Evolutionary conservation across 2,329 filamentous ascomycete genomes (phyloP).

Genomic region (Penicillium sp.): DNA sequence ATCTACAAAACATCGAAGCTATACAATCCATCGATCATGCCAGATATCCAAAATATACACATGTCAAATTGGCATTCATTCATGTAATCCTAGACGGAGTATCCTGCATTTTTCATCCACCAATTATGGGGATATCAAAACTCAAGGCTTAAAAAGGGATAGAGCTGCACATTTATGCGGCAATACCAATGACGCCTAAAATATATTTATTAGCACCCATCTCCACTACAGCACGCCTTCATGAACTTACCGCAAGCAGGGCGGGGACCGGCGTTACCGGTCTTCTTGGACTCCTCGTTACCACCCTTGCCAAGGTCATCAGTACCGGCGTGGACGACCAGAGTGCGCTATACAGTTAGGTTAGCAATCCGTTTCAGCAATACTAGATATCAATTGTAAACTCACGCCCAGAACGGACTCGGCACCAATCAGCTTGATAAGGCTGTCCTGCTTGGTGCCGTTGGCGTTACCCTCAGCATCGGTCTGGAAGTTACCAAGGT

Average conservation of each 20-base stretch:
- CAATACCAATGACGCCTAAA: constrained; percentile 82
- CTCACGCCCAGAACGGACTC: constrained; percentile 89
- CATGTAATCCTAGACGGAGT: constrained; percentile 20
- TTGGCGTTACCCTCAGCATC: constrained; percentile 87
- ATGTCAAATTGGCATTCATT: constrained; percentile 20
- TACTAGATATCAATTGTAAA: constrained; percentile 10
- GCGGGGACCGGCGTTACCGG: constrained; percentile 88
- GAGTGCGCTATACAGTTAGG: constrained; percentile 65
- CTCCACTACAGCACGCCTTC: neutral
- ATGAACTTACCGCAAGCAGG: constrained; percentile 80
- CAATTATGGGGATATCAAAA: constrained; percentile 12
- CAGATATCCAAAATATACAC: neutral
- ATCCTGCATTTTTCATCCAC: constrained; percentile 24
- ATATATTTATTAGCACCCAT: constrained; percentile 9
- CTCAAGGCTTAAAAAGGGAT: constrained; percentile 14
- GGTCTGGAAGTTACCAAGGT: constrained; percentile 95
- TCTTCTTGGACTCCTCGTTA: constrained; percentile 96
- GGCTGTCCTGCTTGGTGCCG: constrained; percentile 74
- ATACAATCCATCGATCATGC: constrained; percentile 1
- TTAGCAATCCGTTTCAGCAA: constrained; percentile 11
- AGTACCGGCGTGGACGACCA: constrained; percentile 91
- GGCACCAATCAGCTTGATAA: constrained; percentile 93
- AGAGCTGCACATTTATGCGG: constrained; percentile 55
- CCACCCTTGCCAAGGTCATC: constrained; percentile 94
- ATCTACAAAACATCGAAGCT: neutral